Evolutionary conservation across 1,284 basidiomycete genomes (phyloP), one percentile per base, ranked within the genome.

Genomic region (Ganoderma lucidum): DNA sequence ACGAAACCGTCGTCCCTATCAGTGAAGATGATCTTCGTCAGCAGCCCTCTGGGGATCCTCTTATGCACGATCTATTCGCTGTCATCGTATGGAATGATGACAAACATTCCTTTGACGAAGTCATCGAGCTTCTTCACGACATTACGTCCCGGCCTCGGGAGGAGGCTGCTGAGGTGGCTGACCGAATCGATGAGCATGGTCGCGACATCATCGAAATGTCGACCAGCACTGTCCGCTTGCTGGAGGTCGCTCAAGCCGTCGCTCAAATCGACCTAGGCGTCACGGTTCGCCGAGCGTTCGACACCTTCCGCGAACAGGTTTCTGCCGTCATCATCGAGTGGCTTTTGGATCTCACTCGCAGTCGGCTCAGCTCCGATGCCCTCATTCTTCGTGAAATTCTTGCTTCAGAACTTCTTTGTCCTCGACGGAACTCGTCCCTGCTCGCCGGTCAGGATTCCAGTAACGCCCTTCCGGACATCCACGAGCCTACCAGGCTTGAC

Each of bases 1-100:
- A 95, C 64, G 94, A 96, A 74, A 89, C 89, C 0, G 81, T 82
- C 45, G 86, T 94, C 2, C 95, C 96, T 0, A 76, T 83, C 1
- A 88, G 87, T 72, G 90, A 93, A 78, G 86, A 86, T 0, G 90
- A 93, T 66, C 85, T 96, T 10, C 87, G 89, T n/a, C 80, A 89
- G 10, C 91, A 94, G 75, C 88, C 90, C 3, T 89, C 92, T 0
- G 88, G 87, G 1, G 92, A 95, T 73, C 90, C 93, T 0, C 87
- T 92, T 85, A 84, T 87, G 81, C 69, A 90, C 73, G 92, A 97
- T 71, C 88, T 93, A 42, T 97, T 92, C 80, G 91, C 93, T 30
- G 88, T 99, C 65, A 85, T 98, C 23, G 82, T 99, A 2, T 99
- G 96, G 96, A 97, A 98, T 80, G 97, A 99, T 81, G 98, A 99